A percentile compares a stretch with the other conserved stretches of the same genome.
These are phyloP conservation scores for Kwoniella bestiolae DNA, from an alignment of 768 basidiomycete species.

Conservation along the genomic window DNA sequence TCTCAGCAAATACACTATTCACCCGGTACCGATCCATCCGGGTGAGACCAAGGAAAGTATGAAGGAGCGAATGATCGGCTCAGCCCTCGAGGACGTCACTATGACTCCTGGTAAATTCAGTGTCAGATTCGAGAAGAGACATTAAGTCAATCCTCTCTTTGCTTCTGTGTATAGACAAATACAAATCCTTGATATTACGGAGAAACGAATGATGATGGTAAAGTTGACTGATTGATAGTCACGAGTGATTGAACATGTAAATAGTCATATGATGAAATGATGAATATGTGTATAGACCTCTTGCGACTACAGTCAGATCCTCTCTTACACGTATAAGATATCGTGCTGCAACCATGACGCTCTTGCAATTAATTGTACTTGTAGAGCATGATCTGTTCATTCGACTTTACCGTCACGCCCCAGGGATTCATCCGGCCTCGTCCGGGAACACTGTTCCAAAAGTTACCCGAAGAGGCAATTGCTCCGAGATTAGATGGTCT, in stretches of 20 bases:
- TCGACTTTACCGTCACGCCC: neutral
- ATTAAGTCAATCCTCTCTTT: too few relatives aligned
- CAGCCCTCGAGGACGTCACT: constrained; percentile 33
- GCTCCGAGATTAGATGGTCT: neutral
- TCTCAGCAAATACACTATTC: constrained; percentile 28
- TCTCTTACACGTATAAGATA: too few relatives aligned
- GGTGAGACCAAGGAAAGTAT: constrained; percentile 35
- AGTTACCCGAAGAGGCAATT: neutral
- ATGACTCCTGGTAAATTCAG: constrained; percentile 39
- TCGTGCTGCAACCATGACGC: too few relatives aligned
- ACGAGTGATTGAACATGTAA: neutral
- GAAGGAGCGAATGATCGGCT: constrained; percentile 33
- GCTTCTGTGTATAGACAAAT: too few relatives aligned
- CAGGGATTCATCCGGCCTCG: neutral
- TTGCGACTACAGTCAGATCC: too few relatives aligned
- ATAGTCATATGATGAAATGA: neutral
- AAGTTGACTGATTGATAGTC: neutral
- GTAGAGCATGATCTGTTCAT: neutral
- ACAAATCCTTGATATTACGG: too few relatives aligned
- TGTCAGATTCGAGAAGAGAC: constrained; percentile 32
- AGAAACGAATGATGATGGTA: neutral
- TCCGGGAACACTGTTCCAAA: neutral
- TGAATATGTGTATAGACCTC: neutral
- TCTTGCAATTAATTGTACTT: too few relatives aligned
- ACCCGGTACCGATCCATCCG: constrained; percentile 16